Conservation (phyloP, 352 stramenopile species). For the Globisporangium splendens region DNA sequence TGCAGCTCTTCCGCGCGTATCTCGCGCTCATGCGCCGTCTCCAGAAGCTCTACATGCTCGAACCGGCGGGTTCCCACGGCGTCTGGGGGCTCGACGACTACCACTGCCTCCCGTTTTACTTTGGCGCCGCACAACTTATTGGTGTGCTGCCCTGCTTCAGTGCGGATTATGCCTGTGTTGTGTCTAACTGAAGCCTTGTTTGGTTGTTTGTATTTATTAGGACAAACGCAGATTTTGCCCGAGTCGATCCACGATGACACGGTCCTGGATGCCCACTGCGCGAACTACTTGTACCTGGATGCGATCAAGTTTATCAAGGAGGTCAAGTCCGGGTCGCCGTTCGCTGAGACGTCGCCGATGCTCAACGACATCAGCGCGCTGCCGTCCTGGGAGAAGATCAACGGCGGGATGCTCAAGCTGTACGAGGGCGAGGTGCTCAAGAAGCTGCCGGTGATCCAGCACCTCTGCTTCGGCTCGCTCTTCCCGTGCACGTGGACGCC, state of each 20-base stretch:
- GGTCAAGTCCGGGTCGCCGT: constrained; percentile 87
- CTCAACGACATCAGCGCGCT: constrained; percentile 91
- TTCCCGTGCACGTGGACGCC: constrained; percentile 85
- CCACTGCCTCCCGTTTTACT: constrained; percentile 98
- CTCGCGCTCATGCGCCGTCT: constrained; percentile 92
- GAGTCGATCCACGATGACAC: constrained; percentile 72
- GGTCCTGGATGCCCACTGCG: constrained; percentile 51
- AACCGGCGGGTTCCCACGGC: constrained; percentile 97
- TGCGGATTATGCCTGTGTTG: not conserved
- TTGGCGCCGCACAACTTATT: constrained; percentile 94
- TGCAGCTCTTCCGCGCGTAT: constrained; percentile 93
- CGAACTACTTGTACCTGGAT: constrained; percentile 92
- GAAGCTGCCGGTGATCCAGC: constrained; percentile 98
- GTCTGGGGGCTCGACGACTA: constrained; percentile 99
- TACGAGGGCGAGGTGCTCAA: constrained; percentile 97
- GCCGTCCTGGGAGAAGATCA: constrained; percentile 91
- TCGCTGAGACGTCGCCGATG: constrained; percentile 93
- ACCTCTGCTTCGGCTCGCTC: constrained; percentile 96
- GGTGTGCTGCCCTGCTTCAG: constrained; percentile 18
- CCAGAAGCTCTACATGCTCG: constrained; percentile 97
- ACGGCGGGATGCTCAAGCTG: constrained; percentile 86
- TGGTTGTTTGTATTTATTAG: constrained; percentile 18
- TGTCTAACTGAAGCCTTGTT: not conserved
- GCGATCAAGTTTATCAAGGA: constrained; percentile 91
- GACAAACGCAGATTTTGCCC: constrained; percentile 64